phyloP scores from a whole-genome alignment of 371 early-diverging fungal genomes.

The Actinomucor elegans region DNA sequence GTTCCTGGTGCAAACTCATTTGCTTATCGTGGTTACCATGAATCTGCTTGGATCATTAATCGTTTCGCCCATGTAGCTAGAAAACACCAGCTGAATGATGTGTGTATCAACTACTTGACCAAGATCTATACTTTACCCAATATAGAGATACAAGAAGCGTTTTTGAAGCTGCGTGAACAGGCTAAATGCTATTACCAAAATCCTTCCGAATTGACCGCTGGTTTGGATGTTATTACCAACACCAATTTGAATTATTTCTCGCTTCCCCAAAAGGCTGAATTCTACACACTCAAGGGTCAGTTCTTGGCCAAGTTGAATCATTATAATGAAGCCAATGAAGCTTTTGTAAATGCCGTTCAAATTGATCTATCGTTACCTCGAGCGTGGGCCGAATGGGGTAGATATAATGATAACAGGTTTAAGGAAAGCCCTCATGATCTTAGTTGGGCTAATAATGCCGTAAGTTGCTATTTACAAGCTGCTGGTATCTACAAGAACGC shows the following conservation, averaged over 20 bases:
- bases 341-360: conserved; percentile 92
- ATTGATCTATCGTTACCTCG: conserved; percentile 87
- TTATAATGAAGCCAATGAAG: conserved; percentile 91
- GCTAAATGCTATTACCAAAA: conserved; percentile 95
- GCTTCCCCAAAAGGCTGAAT: conserved; percentile 93
- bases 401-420: conserved; percentile 91
- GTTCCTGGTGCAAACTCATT: conserved; percentile 70
- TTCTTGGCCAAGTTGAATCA: conserved; percentile 86
- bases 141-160: conserved; percentile 99
- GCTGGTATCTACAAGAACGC: conserved; percentile 85
- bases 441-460: conserved; percentile 85
- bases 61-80: conserved; percentile 99
- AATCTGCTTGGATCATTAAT: conserved; percentile 99
- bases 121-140: conserved; percentile 99
- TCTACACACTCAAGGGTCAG: conserved; percentile 94
- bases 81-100: conserved; percentile 91
- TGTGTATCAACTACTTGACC: conserved; percentile 90
- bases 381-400: conserved; percentile 98
- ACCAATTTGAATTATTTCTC: conserved; percentile 97
- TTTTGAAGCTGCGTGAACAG: conserved; percentile 96
- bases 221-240: conserved; percentile 98
- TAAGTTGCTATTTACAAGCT: conserved; percentile 97
- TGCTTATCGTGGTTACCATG: conserved; percentile 98
- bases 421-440: conserved; percentile 79
- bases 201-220: conserved; percentile 82